These are phyloP conservation scores for Chimonanthus salicifolius DNA, from an alignment of 164 flowering plant genomes.

Conservation along the genomic window DNA sequence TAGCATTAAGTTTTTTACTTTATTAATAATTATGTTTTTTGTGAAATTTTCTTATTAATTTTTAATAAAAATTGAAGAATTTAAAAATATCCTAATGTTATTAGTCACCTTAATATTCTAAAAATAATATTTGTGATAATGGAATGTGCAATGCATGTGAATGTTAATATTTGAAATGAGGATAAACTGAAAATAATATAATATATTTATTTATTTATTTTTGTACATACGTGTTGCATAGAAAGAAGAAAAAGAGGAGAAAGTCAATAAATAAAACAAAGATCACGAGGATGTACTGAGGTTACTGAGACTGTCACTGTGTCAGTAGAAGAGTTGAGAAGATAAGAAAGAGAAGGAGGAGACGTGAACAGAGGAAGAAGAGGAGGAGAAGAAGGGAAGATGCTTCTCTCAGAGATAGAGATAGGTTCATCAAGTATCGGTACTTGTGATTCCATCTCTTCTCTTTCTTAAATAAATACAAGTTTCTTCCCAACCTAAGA, in stretches of 20 bases:
- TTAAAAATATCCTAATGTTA: too few relatives aligned
- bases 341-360: constrained; percentile 10
- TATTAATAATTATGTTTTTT: too few relatives aligned
- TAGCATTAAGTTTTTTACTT: too few relatives aligned
- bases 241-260: too few relatives aligned
- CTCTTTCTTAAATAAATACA: background rate
- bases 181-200: background rate
- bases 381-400: constrained; percentile 13
- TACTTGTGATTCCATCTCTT: constrained; percentile 13
- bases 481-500: too few relatives aligned
- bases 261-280: constrained; percentile 19
- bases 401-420: constrained; percentile 12
- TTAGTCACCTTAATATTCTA: too few relatives aligned
- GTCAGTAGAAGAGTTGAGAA: constrained; percentile 33
- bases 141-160: background rate
- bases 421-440: constrained; percentile 22
- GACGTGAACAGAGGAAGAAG: constrained; percentile 11
- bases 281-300: constrained; percentile 48
- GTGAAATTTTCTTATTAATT: too few relatives aligned
- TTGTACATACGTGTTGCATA: background rate
- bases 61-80: too few relatives aligned
- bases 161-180: background rate
- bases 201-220: background rate
- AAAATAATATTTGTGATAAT: too few relatives aligned
- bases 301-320: constrained; percentile 30